A percentile compares a stretch with the other conserved stretches of the same genome.
phyloP scores from a whole-genome alignment of 1,139 yeast species.

The Arxiozyma telluris region DNA sequence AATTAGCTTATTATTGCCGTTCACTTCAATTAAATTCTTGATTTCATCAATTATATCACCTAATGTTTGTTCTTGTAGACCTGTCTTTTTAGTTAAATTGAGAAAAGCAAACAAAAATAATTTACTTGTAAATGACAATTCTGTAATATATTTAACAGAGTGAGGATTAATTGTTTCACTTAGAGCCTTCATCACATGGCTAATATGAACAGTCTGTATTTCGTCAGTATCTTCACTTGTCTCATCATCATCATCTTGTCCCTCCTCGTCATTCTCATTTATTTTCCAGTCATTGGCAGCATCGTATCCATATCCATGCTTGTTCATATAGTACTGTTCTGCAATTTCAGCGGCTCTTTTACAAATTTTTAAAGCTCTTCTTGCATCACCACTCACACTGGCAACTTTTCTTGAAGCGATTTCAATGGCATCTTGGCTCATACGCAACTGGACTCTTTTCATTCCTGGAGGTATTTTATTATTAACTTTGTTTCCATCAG shows the following conservation, averaged over 20 bases:
- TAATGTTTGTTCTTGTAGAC: slow-evolving; percentile 59
- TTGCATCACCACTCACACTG: slow-evolving; percentile 93
- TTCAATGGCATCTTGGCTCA: slow-evolving; percentile 73
- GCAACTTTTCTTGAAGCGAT: slow-evolving; percentile 93
- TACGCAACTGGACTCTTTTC: slow-evolving; percentile 34
- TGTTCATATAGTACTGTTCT: slow-evolving; percentile 44
- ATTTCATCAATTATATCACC: slow-evolving; percentile 79
- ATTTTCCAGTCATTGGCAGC: slow-evolving; percentile 9
- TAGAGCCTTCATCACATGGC: slow-evolving; percentile 69
- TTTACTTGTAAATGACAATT: slow-evolving; percentile 62
- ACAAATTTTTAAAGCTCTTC: slow-evolving; percentile 84
- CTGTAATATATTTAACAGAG: slow-evolving; percentile 45
- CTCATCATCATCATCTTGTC: slow-evolving; percentile 22
- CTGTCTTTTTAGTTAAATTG: slow-evolving; percentile 56
- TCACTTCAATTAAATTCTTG: slow-evolving; percentile 38
- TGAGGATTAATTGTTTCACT: slow-evolving; percentile 76
- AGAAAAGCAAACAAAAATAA: slow-evolving; percentile 61
- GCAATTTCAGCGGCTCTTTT: slow-evolving; percentile 88
- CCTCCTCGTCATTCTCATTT: slow-evolving; percentile 16
- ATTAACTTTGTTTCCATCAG: slow-evolving; percentile 5
- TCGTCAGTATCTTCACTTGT: slow-evolving; percentile 28
- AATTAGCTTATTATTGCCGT: slow-evolving; percentile 27
- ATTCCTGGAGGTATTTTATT: slow-evolving; percentile 15
- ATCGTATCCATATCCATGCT: slow-evolving; percentile 28
- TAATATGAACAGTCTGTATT: slow-evolving; percentile 50